Evolutionary conservation across 2,329 filamentous ascomycete species (phyloP), one percentile per base, ranked within the genome.

Genomic region (Aspergillus neoniger): DNA sequence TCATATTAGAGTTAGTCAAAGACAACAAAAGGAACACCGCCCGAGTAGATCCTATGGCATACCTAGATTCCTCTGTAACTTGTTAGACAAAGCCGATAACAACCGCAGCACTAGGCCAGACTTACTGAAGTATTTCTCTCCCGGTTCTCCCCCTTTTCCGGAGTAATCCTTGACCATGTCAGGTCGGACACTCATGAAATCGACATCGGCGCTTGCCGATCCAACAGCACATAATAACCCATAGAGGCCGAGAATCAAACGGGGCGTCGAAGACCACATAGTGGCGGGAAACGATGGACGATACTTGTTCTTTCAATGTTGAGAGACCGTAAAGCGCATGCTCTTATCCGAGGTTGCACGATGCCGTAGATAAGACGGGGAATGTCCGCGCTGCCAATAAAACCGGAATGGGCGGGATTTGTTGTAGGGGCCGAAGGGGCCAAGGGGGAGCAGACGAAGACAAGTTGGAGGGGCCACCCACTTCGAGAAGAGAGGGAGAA

Each of bases 101-200:
- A 19, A 58, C 64, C 39, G 63, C 39, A 52, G 52, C 23, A 64
- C 43, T 57, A 58, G 52, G 61, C 43, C 53, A 36, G 10, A 75
- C 76, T 74, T 65, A 78, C 77, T 80, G 69, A 84, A 84, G 69
- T 84, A 84, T 70, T 84, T 84, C 39, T 76, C 70, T 12, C 71
- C 75, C 2, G 77, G 75, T 56, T 80, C 75, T 12, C 73, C 72
- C 23, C 66, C 67, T 61, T 72, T 72, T 21, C 74, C 77, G 53
- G 75, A 76, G 63, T 79, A 76, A 50, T 77, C 74, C 50, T 74
- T 75, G 39, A 73, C 70, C 38, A 81, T 64, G 23, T 70, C 72
- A 3, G 74, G 76, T 50, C 77, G 71, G 44, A 82, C 80, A 50
- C 76, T 77, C 60, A 74, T 72, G 55, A 82, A 82, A 64, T 80